These are phyloP conservation scores for Monosporozyma yasuniensis DNA, from an alignment of 805 yeast genomes.

Conservation along the genomic window DNA sequence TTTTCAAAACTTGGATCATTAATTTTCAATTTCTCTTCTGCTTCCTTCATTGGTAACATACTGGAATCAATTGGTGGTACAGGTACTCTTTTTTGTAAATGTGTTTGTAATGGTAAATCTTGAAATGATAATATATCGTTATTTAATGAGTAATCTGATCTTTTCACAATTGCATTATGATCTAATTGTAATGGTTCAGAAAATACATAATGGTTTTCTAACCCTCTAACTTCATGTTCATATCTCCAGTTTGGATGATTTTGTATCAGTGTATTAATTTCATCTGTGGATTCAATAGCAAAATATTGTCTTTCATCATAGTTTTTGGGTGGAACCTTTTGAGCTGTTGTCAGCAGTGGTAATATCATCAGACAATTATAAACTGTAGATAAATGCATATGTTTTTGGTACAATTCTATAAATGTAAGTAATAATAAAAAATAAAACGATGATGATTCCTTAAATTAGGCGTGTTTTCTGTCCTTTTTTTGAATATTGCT, in stretches of 20 bases:
- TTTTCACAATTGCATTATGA: conserved; percentile 2
- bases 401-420: too few relatives aligned
- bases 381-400: neutral
- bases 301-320: conserved; percentile 48
- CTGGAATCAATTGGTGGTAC: conserved; percentile 42
- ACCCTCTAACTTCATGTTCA: conserved; percentile 58
- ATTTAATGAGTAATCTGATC: conserved; percentile 8
- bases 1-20: conserved; percentile 71
- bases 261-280: conserved; percentile 31
- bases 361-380: neutral
- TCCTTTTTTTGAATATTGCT: too few relatives aligned
- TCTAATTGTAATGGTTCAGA: conserved; percentile 34
- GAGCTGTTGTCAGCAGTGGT: neutral
- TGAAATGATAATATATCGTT: conserved; percentile 38
- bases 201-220: conserved; percentile 58
- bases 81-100: conserved; percentile 52
- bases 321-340: conserved; percentile 37
- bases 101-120: conserved; percentile 41
- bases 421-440: neutral
- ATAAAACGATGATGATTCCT: too few relatives aligned
- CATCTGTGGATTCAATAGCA: conserved; percentile 44
- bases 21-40: conserved; percentile 48
- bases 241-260: conserved; percentile 40
- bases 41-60: conserved; percentile 37
- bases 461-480: too few relatives aligned